phyloP scores from a whole-genome alignment of 108 stramenopile species.

The Skeletonema tropicum region DNA sequence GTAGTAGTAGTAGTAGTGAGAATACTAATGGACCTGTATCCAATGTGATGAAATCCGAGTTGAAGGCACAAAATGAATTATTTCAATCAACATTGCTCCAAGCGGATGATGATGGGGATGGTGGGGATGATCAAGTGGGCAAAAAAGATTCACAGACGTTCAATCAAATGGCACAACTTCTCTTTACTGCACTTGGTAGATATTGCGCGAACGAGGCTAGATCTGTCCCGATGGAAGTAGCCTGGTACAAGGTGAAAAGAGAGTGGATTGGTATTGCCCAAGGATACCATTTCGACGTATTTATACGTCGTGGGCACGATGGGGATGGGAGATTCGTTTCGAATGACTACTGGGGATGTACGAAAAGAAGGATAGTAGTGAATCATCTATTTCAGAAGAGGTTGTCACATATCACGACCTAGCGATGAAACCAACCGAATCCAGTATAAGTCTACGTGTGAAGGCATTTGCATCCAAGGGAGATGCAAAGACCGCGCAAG shows the following conservation, averaged over 20 bases:
- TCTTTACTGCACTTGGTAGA: conserved; percentile 18
- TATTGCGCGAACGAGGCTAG: conserved; percentile 49
- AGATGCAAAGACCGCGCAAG: conserved; percentile 43
- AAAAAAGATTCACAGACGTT: conserved; percentile 10
- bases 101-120: not conserved
- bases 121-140: not conserved
- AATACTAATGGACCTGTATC: not conserved
- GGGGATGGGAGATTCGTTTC: conserved; percentile 35
- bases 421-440: conserved; percentile 39
- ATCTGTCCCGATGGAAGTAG: conserved; percentile 47
- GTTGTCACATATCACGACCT: conserved; percentile 53
- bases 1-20: not conserved
- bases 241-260: conserved; percentile 56
- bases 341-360: not conserved
- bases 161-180: conserved; percentile 11
- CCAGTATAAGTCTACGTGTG: conserved; percentile 41
- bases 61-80: conserved; percentile 29
- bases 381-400: conserved; percentile 39
- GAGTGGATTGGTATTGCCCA: conserved; percentile 25
- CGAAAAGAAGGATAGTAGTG: conserved; percentile 13
- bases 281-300: conserved; percentile 29
- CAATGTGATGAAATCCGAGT: conserved; percentile 14
- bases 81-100: conserved; percentile 20
- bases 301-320: conserved; percentile 46
- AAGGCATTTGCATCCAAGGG: conserved; percentile 47